Percentiles rank a stretch among this genome's conserved stretches.
These are phyloP conservation scores for Hirsutella rhossiliensis DNA, from an alignment of 2,329 filamentous ascomycete species.

Conservation along the genomic window DNA sequence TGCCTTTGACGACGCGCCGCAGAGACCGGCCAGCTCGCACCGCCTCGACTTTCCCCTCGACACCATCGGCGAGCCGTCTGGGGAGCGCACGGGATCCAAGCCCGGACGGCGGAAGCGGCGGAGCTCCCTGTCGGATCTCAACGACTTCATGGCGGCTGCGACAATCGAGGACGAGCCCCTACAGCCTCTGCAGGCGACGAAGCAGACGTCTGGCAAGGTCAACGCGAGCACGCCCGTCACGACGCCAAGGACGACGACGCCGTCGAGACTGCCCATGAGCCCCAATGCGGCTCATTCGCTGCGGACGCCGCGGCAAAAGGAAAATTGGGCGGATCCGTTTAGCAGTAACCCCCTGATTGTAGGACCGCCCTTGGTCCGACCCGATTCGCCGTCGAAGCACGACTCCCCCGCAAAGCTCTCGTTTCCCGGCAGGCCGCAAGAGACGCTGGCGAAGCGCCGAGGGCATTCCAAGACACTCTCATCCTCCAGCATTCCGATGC, in stretches of 20 bases:
- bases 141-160: conserved; percentile 51
- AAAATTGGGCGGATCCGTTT: conserved; percentile 15
- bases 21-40: conserved; percentile 45
- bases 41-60: conserved; percentile 42
- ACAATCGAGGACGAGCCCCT: conserved; percentile 30
- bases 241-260: conserved; percentile 27
- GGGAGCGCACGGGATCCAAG: conserved; percentile 24
- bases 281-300: conserved; percentile 26
- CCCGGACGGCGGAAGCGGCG: conserved; percentile 65
- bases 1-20: conserved; percentile 45
- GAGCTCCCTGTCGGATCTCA: conserved; percentile 84
- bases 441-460: conserved; percentile 14
- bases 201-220: conserved; percentile 43
- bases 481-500: conserved; percentile 40
- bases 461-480: conserved; percentile 39
- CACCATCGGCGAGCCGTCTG: conserved; percentile 46
- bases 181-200: conserved; percentile 39
- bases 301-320: conserved; percentile 35
- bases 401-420: conserved; percentile 5
- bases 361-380: conserved; percentile 3
- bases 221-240: conserved; percentile 18
- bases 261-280: conserved; percentile 41
- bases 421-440: conserved; percentile 6
- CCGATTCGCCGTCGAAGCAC: conserved; percentile 5
- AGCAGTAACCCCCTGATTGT: conserved; percentile 3